Conservation (phyloP, 2,329 filamentous ascomycete species). For the Colletotrichum endophyticum region DNA sequence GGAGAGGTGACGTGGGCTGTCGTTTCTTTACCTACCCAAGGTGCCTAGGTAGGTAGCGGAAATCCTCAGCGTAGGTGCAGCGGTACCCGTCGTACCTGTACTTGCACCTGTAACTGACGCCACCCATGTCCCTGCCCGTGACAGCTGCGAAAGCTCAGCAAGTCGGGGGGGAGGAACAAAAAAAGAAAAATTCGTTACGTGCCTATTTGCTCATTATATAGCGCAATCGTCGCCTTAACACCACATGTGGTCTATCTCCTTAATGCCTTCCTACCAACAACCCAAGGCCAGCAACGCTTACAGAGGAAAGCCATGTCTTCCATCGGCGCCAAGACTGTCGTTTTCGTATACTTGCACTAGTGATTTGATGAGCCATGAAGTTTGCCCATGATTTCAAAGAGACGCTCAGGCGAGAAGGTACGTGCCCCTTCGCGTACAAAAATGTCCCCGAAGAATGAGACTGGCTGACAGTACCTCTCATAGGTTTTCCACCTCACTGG, state of each 20-base stretch:
- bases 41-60: background rate
- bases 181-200: background rate
- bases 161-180: background rate
- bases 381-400: constrained; percentile 82
- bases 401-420: constrained; percentile 67
- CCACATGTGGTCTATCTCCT: background rate
- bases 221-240: background rate
- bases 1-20: background rate
- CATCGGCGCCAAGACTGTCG: background rate
- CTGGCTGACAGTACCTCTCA: background rate
- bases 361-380: constrained; percentile 66
- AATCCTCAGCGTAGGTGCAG: background rate
- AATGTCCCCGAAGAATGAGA: background rate
- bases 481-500: constrained; percentile 75
- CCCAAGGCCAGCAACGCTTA: background rate
- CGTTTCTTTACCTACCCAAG: background rate
- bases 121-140: background rate
- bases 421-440: background rate
- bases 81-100: background rate
- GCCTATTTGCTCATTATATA: background rate
- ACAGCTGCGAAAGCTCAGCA: background rate
- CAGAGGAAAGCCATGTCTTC: background rate
- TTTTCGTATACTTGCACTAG: background rate
- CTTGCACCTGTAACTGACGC: background rate
- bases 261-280: background rate